Conservation (phyloP, 441 rosid species). For the Cnidoscolus chayamansa region DNA sequence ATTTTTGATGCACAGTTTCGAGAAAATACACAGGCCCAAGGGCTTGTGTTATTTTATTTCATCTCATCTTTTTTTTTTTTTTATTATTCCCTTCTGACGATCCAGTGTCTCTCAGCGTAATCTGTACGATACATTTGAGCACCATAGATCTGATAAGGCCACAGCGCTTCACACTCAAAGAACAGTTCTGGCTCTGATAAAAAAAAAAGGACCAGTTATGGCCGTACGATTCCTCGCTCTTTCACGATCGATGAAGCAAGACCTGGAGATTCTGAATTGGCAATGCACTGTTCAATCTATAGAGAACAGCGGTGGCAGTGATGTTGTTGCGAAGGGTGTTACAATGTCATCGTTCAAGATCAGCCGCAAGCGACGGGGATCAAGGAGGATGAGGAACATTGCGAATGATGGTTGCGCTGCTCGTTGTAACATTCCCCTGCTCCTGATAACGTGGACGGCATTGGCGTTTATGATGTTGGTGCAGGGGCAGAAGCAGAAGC, state of each 20-base stretch:
- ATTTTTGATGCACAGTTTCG: conserved; percentile 23
- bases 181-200: too few species aligned
- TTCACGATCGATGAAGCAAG: conserved; percentile 16
- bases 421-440: not conserved
- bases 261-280: conserved; percentile 21
- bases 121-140: conserved; percentile 13
- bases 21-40: conserved; percentile 17
- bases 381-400: not conserved
- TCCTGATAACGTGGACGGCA: not conserved
- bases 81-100: not conserved
- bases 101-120: not conserved
- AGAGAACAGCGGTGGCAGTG: conserved; percentile 5
- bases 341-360: conserved; percentile 13
- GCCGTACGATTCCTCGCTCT: conserved; percentile 13
- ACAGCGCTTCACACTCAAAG: conserved; percentile 8
- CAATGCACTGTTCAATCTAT: conserved; percentile 14
- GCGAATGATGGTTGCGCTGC: not conserved
- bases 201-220: not conserved
- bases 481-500: not conserved
- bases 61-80: not conserved
- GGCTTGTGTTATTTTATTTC: conserved; percentile 3
- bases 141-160: conserved; percentile 11
- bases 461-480: not conserved
- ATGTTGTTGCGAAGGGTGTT: not conserved
- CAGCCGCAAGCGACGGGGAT: conserved; percentile 13